These are phyloP conservation scores for Daedalea quercina DNA, from an alignment of 768 basidiomycete species.

Conservation along the genomic window DNA sequence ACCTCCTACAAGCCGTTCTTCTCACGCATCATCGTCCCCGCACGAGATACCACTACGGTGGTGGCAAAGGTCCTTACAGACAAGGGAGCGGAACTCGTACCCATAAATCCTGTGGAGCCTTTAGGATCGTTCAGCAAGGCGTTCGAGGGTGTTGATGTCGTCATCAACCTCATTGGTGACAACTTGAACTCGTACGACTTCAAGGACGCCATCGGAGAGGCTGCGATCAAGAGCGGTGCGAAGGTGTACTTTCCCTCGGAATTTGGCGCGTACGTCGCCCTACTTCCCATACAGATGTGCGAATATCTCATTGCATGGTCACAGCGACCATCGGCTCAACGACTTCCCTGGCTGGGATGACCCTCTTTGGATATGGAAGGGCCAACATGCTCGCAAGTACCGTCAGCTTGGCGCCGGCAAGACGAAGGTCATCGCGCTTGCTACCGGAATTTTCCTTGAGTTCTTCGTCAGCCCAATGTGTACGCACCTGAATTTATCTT, in stretches of 20 bases:
- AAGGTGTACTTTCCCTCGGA: conserved; percentile 17
- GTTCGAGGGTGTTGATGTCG: conserved; percentile 17
- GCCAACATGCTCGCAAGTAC: conserved; percentile 3
- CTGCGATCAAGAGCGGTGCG: conserved; percentile 9
- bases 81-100: conserved; percentile 12
- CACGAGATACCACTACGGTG: conserved; percentile 10
- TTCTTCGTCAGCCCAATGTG: not conserved
- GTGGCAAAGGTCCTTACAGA: conserved; percentile 6
- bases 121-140: conserved; percentile 1
- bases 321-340: conserved; percentile 13
- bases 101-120: conserved; percentile 1
- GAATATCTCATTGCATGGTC: not conserved
- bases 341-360: conserved; percentile 13
- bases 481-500: not conserved
- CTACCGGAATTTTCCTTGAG: conserved; percentile 13
- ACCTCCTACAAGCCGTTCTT: conserved; percentile 10
- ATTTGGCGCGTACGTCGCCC: conserved; percentile 4
- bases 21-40: conserved; percentile 10
- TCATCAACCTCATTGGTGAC: conserved; percentile 12
- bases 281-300: not conserved
- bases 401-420: conserved; percentile 7
- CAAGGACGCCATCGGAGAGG: conserved; percentile 6
- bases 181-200: not conserved
- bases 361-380: conserved; percentile 6
- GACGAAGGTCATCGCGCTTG: conserved; percentile 15